These are phyloP conservation scores for Neurospora sublineolata DNA, from an alignment of 495 filamentous ascomycete genomes.

Conservation along the genomic window DNA sequence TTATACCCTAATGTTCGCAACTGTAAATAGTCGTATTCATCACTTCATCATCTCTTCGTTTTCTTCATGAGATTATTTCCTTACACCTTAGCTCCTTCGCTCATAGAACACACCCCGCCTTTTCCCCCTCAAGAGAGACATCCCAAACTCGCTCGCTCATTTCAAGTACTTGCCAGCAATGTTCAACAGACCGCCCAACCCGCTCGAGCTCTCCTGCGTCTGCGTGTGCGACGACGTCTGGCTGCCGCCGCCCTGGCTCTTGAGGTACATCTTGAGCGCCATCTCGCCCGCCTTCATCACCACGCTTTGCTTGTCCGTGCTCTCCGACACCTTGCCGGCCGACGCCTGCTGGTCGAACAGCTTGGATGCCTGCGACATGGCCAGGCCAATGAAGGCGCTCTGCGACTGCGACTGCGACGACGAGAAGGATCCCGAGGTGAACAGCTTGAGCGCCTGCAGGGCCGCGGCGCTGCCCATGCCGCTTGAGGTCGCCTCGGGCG, in stretches of 20 bases:
- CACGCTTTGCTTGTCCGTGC: constrained; percentile 38
- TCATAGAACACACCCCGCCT: background rate
- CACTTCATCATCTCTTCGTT: background rate
- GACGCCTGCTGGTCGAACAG: constrained; percentile 39
- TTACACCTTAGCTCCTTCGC: background rate
- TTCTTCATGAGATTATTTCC: background rate
- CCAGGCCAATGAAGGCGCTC: constrained; percentile 39
- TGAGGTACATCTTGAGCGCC: constrained; percentile 45
- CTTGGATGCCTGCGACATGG: constrained; percentile 43
- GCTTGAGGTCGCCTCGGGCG: constrained; percentile 23
- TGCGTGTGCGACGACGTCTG: background rate
- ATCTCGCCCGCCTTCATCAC: constrained; percentile 43
- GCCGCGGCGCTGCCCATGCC: constrained; percentile 50
- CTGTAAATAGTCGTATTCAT: background rate
- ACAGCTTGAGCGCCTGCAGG: constrained; percentile 59
- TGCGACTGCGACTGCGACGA: constrained; percentile 19
- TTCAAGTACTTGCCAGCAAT: constrained; percentile 10
- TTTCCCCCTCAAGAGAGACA: background rate
- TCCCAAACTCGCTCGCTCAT: background rate
- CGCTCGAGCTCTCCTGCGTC: constrained; percentile 6
- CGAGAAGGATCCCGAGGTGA: constrained; percentile 30
- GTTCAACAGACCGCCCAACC: constrained; percentile 6
- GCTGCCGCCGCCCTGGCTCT: constrained; percentile 27
- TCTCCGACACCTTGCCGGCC: constrained; percentile 32
- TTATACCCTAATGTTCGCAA: background rate